phyloP scores from a whole-genome alignment of 1,139 yeast species.

The Pichia inconspicua region DNA sequence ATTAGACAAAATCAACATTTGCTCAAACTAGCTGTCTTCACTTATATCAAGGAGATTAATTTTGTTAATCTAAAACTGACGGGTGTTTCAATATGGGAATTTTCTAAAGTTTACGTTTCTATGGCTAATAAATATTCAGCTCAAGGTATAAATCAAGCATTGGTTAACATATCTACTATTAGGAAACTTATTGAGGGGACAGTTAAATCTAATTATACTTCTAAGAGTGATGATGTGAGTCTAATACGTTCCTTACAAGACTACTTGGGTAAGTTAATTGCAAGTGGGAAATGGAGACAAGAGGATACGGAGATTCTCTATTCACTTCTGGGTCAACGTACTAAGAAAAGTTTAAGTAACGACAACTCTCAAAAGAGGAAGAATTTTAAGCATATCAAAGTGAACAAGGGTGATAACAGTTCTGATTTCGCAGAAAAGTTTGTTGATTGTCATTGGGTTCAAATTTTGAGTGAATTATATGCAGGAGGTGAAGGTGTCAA shows the following conservation, averaged over 20 bases:
- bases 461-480: slow-evolving; percentile 47
- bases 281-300: slow-evolving; percentile 37
- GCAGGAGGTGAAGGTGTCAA: slow-evolving; percentile 49
- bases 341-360: slow-evolving; percentile 12
- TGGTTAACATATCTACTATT: slow-evolving; percentile 38
- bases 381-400: slow-evolving; percentile 3
- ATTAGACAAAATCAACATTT: slow-evolving; percentile 44
- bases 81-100: slow-evolving; percentile 58
- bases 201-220: slow-evolving; percentile 39
- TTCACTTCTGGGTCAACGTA: slow-evolving; percentile 31
- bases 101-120: slow-evolving; percentile 44
- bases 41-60: slow-evolving; percentile 45
- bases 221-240: slow-evolving; percentile 45
- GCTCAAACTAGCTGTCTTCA: slow-evolving; percentile 45
- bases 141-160: slow-evolving; percentile 22
- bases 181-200: slow-evolving; percentile 50
- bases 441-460: slow-evolving; percentile 49
- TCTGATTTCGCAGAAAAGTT: slow-evolving; percentile 44
- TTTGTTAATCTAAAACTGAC: slow-evolving; percentile 46
- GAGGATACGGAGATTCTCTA: slow-evolving; percentile 40
- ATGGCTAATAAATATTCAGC: slow-evolving; percentile 22
- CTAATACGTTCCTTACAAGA: slow-evolving; percentile 39
- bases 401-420: neutral
- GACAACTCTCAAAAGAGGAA: slow-evolving; percentile 4
- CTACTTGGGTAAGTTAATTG: slow-evolving; percentile 37